Evolutionary conservation across 345 rosid genomes (phyloP).

Genomic region (Pistacia integerrima): DNA sequence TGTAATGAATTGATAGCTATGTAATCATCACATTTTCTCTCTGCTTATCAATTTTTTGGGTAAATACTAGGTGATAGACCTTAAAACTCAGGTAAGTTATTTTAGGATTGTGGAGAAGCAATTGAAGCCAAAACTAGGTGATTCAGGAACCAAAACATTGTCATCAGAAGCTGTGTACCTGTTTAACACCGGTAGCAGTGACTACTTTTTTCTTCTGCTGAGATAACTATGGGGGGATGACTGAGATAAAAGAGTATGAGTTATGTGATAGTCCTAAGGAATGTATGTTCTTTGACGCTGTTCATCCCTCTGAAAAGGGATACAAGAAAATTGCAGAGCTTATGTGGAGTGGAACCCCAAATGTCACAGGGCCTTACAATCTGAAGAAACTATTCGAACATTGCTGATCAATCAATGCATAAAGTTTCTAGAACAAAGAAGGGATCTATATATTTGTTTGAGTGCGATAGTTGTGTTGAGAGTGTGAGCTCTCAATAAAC

Average conservation of each 20-base stretch:
- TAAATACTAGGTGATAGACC: constrained; percentile 39
- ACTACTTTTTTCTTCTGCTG: background rate
- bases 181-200: constrained; percentile 35
- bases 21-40: too few species aligned
- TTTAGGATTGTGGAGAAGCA: constrained; percentile 33
- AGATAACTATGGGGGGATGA: constrained; percentile 5
- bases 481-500: too few species aligned
- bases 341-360: constrained; percentile 8
- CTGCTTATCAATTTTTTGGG: too few species aligned
- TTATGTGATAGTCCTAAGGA: constrained; percentile 11
- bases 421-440: background rate
- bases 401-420: too few species aligned
- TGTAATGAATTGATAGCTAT: background rate
- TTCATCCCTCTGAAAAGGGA: constrained; percentile 6
- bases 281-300: constrained; percentile 12
- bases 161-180: constrained; percentile 48
- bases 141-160: constrained; percentile 26
- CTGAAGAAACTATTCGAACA: constrained; percentile 2
- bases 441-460: too few species aligned
- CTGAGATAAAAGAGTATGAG: background rate
- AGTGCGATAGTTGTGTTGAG: too few species aligned
- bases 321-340: constrained; percentile 7
- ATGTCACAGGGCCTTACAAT: constrained; percentile 14
- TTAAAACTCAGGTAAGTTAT: constrained; percentile 34
- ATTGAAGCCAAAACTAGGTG: constrained; percentile 38